Conservation (phyloP, 2,329 filamentous ascomycete species). For the Didymosphaeria variabile region DNA sequence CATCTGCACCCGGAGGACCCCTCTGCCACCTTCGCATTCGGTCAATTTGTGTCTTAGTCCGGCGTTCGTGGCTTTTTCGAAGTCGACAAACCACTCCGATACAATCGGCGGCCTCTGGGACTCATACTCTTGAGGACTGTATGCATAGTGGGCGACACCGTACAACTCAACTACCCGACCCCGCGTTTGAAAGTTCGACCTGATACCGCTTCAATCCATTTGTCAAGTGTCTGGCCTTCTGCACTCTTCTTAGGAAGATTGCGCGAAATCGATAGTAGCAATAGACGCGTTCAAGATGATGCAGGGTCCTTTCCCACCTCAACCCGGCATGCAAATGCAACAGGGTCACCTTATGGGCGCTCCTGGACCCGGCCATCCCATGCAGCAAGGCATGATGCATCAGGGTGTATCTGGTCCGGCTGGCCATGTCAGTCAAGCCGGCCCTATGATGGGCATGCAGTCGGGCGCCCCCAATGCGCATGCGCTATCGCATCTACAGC, state of each 20-base stretch:
- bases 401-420: conserved; percentile 77
- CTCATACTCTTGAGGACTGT: conserved; percentile 20
- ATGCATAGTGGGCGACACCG: conserved; percentile 25
- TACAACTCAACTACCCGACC: conserved; percentile 10
- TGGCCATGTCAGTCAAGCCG: conserved; percentile 73
- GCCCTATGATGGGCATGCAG: conserved; percentile 80
- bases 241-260: conserved; percentile 15
- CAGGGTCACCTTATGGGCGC: conserved; percentile 71
- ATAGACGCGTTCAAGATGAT: conserved; percentile 65
- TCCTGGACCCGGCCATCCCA: conserved; percentile 75
- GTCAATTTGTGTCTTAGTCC: neutral
- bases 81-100: neutral
- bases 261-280: conserved; percentile 26
- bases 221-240: conserved; percentile 6
- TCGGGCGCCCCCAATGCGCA: conserved; percentile 73
- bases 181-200: neutral
- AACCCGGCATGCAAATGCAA: conserved; percentile 76
- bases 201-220: neutral
- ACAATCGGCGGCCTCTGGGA: neutral
- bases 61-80: neutral
- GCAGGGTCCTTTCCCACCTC: conserved; percentile 74
- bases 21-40: conserved; percentile 13
- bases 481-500: conserved; percentile 76
- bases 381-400: conserved; percentile 74
- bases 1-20: conserved; percentile 27